A percentile compares a stretch with the other conserved stretches of the same genome.
Evolutionary conservation across 805 yeast genomes (phyloP).

Genomic region (Nakazawaea populi): DNA sequence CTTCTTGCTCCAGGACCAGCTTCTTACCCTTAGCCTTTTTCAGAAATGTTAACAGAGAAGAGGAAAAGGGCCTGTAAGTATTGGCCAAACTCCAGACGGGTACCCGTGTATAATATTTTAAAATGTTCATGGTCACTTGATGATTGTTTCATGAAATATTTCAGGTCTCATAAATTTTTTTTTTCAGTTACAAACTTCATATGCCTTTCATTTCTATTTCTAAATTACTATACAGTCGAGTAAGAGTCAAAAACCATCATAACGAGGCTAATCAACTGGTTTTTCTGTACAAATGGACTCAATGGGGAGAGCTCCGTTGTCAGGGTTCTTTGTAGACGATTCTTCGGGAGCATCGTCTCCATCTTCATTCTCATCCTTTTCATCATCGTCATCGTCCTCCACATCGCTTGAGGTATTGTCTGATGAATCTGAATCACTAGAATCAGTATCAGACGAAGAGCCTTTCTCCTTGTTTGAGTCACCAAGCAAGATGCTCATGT

Average conservation of each 20-base stretch:
- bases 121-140: not conserved
- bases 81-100: not conserved
- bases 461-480: slow-evolving; percentile 14
- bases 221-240: not conserved
- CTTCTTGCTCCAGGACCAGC: slow-evolving; percentile 12
- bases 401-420: slow-evolving; percentile 4
- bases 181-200: no score
- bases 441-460: slow-evolving; percentile 11
- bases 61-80: not conserved
- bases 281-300: not conserved
- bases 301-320: not conserved
- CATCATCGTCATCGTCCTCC: slow-evolving; percentile 9
- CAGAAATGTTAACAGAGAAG: not conserved
- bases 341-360: slow-evolving; percentile 8
- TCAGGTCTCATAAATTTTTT: no score
- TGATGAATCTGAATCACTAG: slow-evolving; percentile 6
- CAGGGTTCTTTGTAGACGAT: not conserved
- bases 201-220: not conserved
- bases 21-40: slow-evolving; percentile 10
- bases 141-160: not conserved
- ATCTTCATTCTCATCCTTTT: slow-evolving; percentile 7
- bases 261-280: no score
- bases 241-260: no score
- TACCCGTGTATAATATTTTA: not conserved
- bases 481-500: slow-evolving; percentile 20